phyloP scores from a whole-genome alignment of 1,284 basidiomycete genomes.

The Tausonia pullulans region DNA sequence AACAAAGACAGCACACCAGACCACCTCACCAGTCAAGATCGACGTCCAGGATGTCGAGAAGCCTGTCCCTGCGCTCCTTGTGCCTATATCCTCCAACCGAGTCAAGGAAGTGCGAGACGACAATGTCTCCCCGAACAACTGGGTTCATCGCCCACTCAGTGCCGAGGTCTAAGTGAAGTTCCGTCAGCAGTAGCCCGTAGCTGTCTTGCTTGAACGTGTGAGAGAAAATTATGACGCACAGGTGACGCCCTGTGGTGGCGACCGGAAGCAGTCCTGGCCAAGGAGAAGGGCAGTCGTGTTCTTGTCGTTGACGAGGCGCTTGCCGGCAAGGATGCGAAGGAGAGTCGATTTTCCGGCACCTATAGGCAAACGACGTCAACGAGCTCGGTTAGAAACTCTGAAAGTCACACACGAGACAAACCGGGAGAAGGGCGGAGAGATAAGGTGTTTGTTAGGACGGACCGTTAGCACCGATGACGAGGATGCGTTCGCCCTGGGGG shows the following conservation, averaged over 20 bases:
- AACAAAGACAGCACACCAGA: background rate
- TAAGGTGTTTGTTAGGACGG: background rate
- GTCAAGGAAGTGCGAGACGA: conserved; percentile 80
- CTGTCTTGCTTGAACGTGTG: too few species aligned
- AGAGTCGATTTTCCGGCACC: conserved; percentile 89
- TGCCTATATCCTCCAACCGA: conserved; percentile 92
- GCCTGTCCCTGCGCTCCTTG: conserved; percentile 70
- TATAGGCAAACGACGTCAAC: background rate
- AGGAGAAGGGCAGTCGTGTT: conserved; percentile 56
- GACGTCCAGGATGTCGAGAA: conserved; percentile 87
- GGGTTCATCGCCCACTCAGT: conserved; percentile 57
- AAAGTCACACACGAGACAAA: background rate
- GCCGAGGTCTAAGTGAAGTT: too few species aligned
- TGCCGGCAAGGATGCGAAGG: conserved; percentile 87
- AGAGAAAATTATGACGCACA: conserved; percentile 35
- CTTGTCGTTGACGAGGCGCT: conserved; percentile 55
- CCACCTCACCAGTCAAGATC: conserved; percentile 60
- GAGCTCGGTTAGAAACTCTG: background rate
- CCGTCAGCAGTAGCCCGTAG: too few species aligned
- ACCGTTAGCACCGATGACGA: conserved; percentile 17
- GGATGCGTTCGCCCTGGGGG: conserved; percentile 11
- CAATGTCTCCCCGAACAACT: conserved; percentile 82
- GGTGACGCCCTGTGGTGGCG: conserved; percentile 55
- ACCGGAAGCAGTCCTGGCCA: conserved; percentile 69
- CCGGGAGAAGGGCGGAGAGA: background rate